Evolutionary conservation across 345 rosid species (phyloP).

Genomic region (Aurinia saxatilis): DNA sequence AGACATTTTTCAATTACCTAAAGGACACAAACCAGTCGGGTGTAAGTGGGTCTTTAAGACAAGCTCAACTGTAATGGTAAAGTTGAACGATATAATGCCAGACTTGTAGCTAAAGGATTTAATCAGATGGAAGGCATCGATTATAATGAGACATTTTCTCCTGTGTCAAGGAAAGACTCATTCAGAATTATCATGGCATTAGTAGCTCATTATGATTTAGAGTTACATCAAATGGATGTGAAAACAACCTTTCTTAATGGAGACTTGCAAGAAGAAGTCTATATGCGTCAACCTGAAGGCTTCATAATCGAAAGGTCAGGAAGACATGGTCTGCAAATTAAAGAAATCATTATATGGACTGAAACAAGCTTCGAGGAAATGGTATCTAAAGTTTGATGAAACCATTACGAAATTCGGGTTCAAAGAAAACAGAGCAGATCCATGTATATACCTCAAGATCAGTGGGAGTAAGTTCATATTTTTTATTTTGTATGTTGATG

Average conservation of each 20-base stretch:
- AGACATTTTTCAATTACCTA: neutral
- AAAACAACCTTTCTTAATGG: neutral
- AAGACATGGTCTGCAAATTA: neutral
- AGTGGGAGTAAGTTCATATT: neutral
- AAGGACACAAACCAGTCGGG: neutral
- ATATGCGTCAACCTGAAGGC: neutral
- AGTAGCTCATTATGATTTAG: neutral
- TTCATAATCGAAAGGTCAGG: neutral
- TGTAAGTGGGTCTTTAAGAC: slow-evolving; percentile 4
- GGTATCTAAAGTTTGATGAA: neutral
- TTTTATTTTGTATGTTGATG: neutral
- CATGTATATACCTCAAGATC: neutral
- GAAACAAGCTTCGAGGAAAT: neutral
- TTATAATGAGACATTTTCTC: neutral
- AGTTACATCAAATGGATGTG: slow-evolving; percentile 9
- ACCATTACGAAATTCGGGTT: neutral
- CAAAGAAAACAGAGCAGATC: neutral
- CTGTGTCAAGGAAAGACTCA: neutral
- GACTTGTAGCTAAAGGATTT: neutral
- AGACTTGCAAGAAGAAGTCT: neutral
- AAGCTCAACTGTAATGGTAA: neutral
- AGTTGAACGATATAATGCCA: neutral
- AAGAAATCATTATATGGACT: slow-evolving; percentile 7
- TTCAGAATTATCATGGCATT: neutral
- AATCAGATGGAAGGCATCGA: neutral